A percentile compares a stretch with the other conserved stretches of the same genome.
These are phyloP conservation scores for Hansenula lynferdii DNA, from an alignment of 1,139 yeast genomes.

Conservation along the genomic window DNA sequence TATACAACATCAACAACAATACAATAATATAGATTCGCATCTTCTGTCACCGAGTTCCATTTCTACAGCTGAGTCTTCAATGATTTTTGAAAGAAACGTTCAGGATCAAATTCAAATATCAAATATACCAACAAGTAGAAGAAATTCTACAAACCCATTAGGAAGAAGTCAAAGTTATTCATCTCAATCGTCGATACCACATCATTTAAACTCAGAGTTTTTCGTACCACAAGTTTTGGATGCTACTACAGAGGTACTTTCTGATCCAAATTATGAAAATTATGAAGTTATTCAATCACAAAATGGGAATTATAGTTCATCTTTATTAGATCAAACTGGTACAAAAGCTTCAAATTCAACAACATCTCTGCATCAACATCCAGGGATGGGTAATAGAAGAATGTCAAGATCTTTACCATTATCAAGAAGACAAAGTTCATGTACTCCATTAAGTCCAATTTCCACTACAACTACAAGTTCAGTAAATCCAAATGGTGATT, in stretches of 20 bases:
- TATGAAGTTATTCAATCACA: slow-evolving; percentile 18
- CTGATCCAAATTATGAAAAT: slow-evolving; percentile 18
- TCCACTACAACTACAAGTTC: neutral
- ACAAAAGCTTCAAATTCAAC: neutral
- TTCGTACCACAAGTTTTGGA: slow-evolving; percentile 71
- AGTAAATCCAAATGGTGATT: slow-evolving; percentile 11
- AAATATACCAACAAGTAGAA: slow-evolving; percentile 9
- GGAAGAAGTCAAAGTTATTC: slow-evolving; percentile 7
- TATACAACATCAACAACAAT: neutral
- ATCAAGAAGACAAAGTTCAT: slow-evolving; percentile 4
- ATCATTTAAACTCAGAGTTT: slow-evolving; percentile 45
- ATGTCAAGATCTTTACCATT: slow-evolving; percentile 2
- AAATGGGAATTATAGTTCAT: slow-evolving; percentile 2
- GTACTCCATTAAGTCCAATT: slow-evolving; percentile 2
- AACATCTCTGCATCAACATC: neutral
- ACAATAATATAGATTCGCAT: neutral
- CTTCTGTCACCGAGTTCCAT: slow-evolving; percentile 22
- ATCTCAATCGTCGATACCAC: slow-evolving; percentile 23
- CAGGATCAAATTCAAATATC: slow-evolving; percentile 22
- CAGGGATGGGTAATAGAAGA: slow-evolving; percentile 1
- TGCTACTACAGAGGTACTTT: slow-evolving; percentile 54
- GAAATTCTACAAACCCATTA: slow-evolving; percentile 7
- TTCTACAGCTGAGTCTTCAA: slow-evolving; percentile 20
- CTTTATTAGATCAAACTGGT: slow-evolving; percentile 10
- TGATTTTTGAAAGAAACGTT: slow-evolving; percentile 36